These are phyloP conservation scores for Ambrosia hybrid DNA, from an alignment of 140 eudicot genomes.

Conservation along the genomic window DNA sequence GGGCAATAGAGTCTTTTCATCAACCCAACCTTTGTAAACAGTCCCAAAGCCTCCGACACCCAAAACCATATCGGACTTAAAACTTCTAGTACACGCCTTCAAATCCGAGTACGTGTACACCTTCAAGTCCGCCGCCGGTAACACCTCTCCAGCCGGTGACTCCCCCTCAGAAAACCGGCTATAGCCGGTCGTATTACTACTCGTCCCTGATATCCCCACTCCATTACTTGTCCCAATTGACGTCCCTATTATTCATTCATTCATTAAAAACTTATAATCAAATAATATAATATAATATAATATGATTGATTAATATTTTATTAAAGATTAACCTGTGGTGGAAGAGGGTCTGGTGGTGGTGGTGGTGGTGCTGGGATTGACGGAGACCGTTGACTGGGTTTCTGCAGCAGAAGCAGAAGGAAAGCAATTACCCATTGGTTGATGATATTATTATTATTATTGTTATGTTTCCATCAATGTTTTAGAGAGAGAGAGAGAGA, in stretches of 20 bases:
- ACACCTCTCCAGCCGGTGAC: conserved; percentile 46
- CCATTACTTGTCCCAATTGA: conserved; percentile 48
- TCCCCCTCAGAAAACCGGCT: conserved; percentile 26
- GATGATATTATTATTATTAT: not conserved
- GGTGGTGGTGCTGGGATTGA: conserved; percentile 29
- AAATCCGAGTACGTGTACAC: conserved; percentile 58
- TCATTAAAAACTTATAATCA: no score
- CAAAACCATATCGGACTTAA: conserved; percentile 65
- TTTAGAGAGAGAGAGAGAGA: not conserved
- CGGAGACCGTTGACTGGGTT: conserved; percentile 27
- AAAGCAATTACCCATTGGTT: conserved; percentile 42
- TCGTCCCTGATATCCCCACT: conserved; percentile 49
- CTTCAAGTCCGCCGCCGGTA: conserved; percentile 66
- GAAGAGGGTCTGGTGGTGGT: conserved; percentile 39
- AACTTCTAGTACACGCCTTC: conserved; percentile 63
- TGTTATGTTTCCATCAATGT: not conserved
- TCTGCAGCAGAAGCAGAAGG: conserved; percentile 16
- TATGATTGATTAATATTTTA: no score
- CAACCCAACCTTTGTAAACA: conserved; percentile 87
- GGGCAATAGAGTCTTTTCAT: conserved; percentile 58
- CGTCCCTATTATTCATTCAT: conserved; percentile 28
- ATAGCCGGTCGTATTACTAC: conserved; percentile 30
- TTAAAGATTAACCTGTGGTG: conserved; percentile 29
- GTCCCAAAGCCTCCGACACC: conserved; percentile 92
- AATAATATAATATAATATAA: no score